Base-by-base conservation (phyloP, 2,329 filamentous ascomycete genomes). In the Ophiostoma novo-ulmi region DNA sequence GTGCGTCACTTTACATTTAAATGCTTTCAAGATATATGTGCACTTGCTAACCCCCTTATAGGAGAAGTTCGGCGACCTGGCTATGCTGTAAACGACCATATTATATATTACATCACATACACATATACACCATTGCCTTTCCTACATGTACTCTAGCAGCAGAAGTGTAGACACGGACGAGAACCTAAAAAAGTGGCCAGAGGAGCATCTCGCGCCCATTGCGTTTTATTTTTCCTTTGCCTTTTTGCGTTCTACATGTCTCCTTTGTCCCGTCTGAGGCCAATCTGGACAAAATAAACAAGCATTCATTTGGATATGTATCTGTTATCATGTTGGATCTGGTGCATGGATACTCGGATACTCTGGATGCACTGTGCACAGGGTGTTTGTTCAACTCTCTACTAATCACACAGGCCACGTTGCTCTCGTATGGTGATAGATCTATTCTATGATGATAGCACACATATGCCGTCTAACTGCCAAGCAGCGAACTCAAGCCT, bases 11-110 rank as follows among this genome's bases (percentile, higher is more conserved):
- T 26, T 14, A 5, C 22, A 31, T 66, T 8, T 39, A 36, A 31
- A n/a, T 14, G 1, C n/a, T 31, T 5, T 41, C 3, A 11, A 26
- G n/a, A 22, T 39, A 22, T 22, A 48, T 35, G 48, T 20, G 17
- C 65, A 55, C 5, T 63, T 76, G 73, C 85, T 91, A 80, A 90
- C 80, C 71, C 74, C 73, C 75, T 67, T 78, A 76, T 78, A 98
- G 94, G 95, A 99, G 89, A 97, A 94, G 88, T 99, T 98, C 83
- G 95, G 95, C 85, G 94, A 98, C 81, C 89, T 98, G 78, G 94
- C 95, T 78, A 85, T 97, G 77, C 86, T 98, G 82, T 99, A 97
- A 88, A 41, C 64, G 44, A 63, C 69, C 31, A n/a, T 22, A 36
- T 64, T 65, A 52, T 58, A 58, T 58, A n/a, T n/a, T n/a, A 58